Conservation (phyloP, 495 filamentous ascomycete species). For the Cairneyella variabilis region DNA sequence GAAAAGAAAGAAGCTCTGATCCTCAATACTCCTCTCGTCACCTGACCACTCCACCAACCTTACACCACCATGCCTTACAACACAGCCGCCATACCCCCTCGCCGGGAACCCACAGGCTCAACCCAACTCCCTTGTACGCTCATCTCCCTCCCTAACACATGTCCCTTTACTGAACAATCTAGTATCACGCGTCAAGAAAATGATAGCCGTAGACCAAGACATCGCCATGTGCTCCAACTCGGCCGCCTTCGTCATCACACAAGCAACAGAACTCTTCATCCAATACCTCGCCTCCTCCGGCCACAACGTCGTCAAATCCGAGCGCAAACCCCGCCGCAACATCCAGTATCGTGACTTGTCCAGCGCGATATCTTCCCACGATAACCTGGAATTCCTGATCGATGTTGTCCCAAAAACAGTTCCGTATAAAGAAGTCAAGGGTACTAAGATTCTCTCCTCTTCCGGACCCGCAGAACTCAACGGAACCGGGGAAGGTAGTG, state of each 20-base stretch:
- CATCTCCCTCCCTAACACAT: slow-evolving; percentile 1
- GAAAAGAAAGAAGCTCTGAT: too few relatives aligned
- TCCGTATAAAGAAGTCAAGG: slow-evolving; percentile 76
- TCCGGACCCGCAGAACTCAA: slow-evolving; percentile 39
- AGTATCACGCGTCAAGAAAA: slow-evolving; percentile 90
- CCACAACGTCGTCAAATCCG: slow-evolving; percentile 82
- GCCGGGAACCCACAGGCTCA: slow-evolving; percentile 80
- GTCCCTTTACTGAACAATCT: slow-evolving; percentile 2
- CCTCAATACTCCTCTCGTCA: not conserved
- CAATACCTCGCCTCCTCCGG: slow-evolving; percentile 83
- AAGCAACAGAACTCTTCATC: slow-evolving; percentile 96
- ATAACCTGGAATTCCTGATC: slow-evolving; percentile 92
- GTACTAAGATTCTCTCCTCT: too few relatives aligned
- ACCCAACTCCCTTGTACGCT: slow-evolving; percentile 77
- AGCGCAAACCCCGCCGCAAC: slow-evolving; percentile 86
- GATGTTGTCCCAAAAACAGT: slow-evolving; percentile 86
- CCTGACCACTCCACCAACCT: not conserved
- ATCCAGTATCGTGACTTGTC: slow-evolving; percentile 93
- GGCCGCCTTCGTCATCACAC: slow-evolving; percentile 88
- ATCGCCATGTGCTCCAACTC: slow-evolving; percentile 82
- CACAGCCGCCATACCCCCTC: slow-evolving; percentile 70
- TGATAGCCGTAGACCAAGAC: slow-evolving; percentile 83
- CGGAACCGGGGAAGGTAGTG: slow-evolving; percentile 13
- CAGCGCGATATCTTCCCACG: slow-evolving; percentile 68
- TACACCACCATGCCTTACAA: slow-evolving; percentile 95